Evolutionary conservation across 2,329 filamentous ascomycete genomes (phyloP), one percentile per base, ranked within the genome.

Genomic region (Paraconiothyrium sp.): DNA sequence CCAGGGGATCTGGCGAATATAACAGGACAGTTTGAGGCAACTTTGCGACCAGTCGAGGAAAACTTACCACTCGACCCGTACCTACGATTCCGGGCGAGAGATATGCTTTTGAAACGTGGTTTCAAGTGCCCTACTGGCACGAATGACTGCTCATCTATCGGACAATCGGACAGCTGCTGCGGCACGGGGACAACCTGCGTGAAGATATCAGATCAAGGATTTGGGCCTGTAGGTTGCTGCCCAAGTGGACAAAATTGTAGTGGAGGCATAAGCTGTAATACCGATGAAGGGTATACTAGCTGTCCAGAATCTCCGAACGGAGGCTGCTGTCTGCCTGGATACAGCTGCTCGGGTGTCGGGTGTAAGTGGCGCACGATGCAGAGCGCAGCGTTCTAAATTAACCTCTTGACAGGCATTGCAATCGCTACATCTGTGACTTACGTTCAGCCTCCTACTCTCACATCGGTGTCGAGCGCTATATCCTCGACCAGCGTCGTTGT

Each of bases 141-240:
- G 58, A 83, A 80, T 41, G 85, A 84, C 72, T 95, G 92, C 77
- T 82, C 83, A 16, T 79, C 79, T 20, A 89, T 93, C 67, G 86
- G 85, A 8, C 85, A 86, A 49, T 86, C 90, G 1, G 86, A 92
- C 76, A 90, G 89, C 76, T 95, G 92, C 81, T 95, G 92, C 76
- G 81, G 84, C 24, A 81, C 82, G n/a, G 85, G 83, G 16, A 88
- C 90, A 67, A 86, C 84, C 8, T 95, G 92, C 74, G 88, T 90
- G 50, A 77, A 80, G 27, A 87, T 93, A 4, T 75, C 83, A 35
- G 87, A 91, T 74, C 85, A 85, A 6, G 85, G 85, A 0, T 81
- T 89, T 32, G 90, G 90, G 8, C 85, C 87, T 48, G 88, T 94
- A 2, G 92, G 91, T 3, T 95, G 92, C 77, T 95, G 92, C 78